phyloP scores from a whole-genome alignment of 768 basidiomycete genomes.

The Pholiota molesta region DNA sequence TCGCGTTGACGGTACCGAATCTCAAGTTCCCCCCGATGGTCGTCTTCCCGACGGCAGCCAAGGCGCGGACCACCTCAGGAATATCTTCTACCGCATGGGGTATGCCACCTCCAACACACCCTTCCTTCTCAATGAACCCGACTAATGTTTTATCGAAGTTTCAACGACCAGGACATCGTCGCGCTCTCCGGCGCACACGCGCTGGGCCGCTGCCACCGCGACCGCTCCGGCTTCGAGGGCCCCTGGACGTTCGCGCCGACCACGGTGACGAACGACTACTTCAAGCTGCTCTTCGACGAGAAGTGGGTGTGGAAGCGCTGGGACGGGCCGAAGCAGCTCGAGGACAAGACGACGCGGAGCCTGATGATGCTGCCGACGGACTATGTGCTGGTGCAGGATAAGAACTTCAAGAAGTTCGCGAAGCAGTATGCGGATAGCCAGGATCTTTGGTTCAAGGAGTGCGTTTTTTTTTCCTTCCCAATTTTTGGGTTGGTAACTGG shows the following conservation, averaged over 20 bases:
- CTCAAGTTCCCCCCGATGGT: conserved; percentile 81
- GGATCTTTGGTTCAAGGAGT: conserved; percentile 94
- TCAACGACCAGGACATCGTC: conserved; percentile 98
- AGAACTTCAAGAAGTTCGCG: conserved; percentile 87
- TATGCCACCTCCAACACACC: conserved; percentile 24
- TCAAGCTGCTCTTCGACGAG: conserved; percentile 84
- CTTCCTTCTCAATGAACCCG: too few species aligned
- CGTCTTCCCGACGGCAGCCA: conserved; percentile 88
- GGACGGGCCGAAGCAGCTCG: conserved; percentile 90
- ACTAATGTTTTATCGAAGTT: conserved; percentile 35
- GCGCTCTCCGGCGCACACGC: conserved; percentile 94
- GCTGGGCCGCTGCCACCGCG: conserved; percentile 90
- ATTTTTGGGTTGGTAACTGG: too few species aligned
- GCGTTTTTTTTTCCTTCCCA: conserved; percentile 29
- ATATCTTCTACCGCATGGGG: conserved; percentile 93
- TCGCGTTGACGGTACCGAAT: conserved; percentile 82
- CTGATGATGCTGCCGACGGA: conserved; percentile 98
- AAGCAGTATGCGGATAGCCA: conserved; percentile 86
- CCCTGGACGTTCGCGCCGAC: conserved; percentile 97
- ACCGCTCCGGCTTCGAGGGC: conserved; percentile 77
- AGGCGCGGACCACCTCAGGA: conserved; percentile 83
- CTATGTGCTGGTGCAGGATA: conserved; percentile 88
- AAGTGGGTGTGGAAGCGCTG: conserved; percentile 98
- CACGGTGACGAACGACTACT: conserved; percentile 86
- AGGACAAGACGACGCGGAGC: conserved; percentile 86